These are phyloP conservation scores for Talinum fruticosum DNA, from an alignment of 148 eudicot genomes.

Conservation along the genomic window DNA sequence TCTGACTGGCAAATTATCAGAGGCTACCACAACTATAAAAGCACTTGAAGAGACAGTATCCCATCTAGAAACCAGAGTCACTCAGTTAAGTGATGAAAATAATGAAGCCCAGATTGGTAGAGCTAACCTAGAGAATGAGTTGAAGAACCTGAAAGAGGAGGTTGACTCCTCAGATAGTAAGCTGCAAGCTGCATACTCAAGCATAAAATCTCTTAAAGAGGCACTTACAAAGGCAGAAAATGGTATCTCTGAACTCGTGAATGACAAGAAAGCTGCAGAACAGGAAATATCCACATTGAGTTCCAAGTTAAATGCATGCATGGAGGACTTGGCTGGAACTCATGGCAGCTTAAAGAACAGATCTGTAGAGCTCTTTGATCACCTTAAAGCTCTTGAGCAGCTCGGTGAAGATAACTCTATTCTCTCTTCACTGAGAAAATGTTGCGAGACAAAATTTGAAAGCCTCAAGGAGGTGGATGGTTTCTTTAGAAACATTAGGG, in stretches of 20 bases:
- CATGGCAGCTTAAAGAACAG: slow-evolving; percentile 47
- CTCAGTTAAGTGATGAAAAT: slow-evolving; percentile 57
- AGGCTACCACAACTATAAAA: slow-evolving; percentile 52
- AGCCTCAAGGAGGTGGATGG: slow-evolving; percentile 60
- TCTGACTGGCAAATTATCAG: slow-evolving; percentile 46
- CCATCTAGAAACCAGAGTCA: slow-evolving; percentile 47
- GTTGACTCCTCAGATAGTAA: slow-evolving; percentile 45
- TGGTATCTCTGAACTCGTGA: slow-evolving; percentile 43
- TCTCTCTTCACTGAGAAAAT: slow-evolving; percentile 38
- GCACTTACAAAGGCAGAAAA: slow-evolving; percentile 50
- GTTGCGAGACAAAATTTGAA: slow-evolving; percentile 44
- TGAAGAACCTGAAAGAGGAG: slow-evolving; percentile 64
- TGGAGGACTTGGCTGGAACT: slow-evolving; percentile 72
- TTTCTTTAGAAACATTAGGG: slow-evolving; percentile 48
- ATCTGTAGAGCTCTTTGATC: slow-evolving; percentile 55
- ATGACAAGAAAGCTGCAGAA: slow-evolving; percentile 54
- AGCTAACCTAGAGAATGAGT: slow-evolving; percentile 47
- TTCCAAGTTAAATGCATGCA: slow-evolving; percentile 57
- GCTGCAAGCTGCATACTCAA: slow-evolving; percentile 51
- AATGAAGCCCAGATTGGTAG: slow-evolving; percentile 42
- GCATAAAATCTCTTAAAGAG: slow-evolving; percentile 52
- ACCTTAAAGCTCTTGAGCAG: slow-evolving; percentile 52
- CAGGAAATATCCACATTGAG: slow-evolving; percentile 51
- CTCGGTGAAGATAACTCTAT: slow-evolving; percentile 56
- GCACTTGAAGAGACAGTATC: slow-evolving; percentile 66